Evolutionary conservation across 805 yeast genomes (phyloP).

Genomic region (Candida alai): DNA sequence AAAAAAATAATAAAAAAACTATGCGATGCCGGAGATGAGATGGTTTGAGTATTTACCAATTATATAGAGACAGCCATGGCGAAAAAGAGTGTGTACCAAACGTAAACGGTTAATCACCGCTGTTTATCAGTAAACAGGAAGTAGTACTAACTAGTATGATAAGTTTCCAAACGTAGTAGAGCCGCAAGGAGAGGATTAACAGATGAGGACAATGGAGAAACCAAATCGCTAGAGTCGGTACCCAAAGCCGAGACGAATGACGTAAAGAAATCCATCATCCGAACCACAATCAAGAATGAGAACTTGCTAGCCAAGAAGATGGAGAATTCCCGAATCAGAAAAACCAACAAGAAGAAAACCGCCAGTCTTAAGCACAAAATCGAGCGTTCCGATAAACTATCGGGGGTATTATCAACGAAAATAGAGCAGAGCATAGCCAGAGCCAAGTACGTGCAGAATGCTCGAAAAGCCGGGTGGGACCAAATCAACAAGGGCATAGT

Average conservation of each 20-base stretch:
- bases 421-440: slow-evolving; percentile 62
- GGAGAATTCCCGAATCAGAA: slow-evolving; percentile 34
- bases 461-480: slow-evolving; percentile 75
- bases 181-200: slow-evolving; percentile 70
- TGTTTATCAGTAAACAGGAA: not conserved
- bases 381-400: slow-evolving; percentile 48
- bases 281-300: slow-evolving; percentile 66
- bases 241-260: slow-evolving; percentile 62
- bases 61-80: slow-evolving; percentile 25
- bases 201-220: slow-evolving; percentile 36
- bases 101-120: too few relatives aligned
- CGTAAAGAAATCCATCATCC: slow-evolving; percentile 57
- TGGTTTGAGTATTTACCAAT: slow-evolving; percentile 1
- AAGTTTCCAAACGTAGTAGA: slow-evolving; percentile 65
- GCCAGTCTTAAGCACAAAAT: slow-evolving; percentile 31
- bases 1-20: too few relatives aligned
- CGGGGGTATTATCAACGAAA: slow-evolving; percentile 56
- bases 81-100: slow-evolving; percentile 38
- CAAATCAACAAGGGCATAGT: slow-evolving; percentile 44
- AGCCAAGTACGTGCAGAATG: slow-evolving; percentile 55
- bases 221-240: slow-evolving; percentile 45
- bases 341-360: slow-evolving; percentile 27
- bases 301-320: slow-evolving; percentile 54
- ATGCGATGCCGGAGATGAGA: slow-evolving; percentile 5
- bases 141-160: slow-evolving; percentile 7